Evolutionary conservation across 345 rosid genomes (phyloP), one percentile per base, ranked within the genome.

Genomic region (Hirschfeldia incana): DNA sequence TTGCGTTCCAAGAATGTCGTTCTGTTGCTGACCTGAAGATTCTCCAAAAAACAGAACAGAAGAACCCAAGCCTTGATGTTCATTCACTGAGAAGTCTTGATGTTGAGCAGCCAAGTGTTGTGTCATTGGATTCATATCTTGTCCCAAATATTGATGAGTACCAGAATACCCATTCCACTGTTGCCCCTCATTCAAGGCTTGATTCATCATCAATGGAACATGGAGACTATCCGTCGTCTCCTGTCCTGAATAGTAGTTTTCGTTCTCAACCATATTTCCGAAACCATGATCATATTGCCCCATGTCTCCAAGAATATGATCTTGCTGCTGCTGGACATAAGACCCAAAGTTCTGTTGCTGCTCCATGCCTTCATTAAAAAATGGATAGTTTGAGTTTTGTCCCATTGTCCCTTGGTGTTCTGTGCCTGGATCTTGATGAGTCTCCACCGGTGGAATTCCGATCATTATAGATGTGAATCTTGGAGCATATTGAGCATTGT

Each of bases 401-500:
- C 42, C 42, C 42, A 36, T 36, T 36, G 8, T 36, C 42, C 42
- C 42, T 12, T 44, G 53, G 53, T 44, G 42, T 36, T 36, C 53
- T 3, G 15, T 44, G 15, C 15, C 53, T 4, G 53, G 53, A 42
- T 42, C 49, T 42, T 11, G 49, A 42, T 42, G 49, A 10, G 49
- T 42, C 49, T 42, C 49, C 55, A 12, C 55, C 13, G 55, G 55
- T 46, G 55, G 17, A 17, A 5, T 58, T 13, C 30, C 69, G 11
- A 46, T 69, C 4, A 76, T 3, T 32, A 15, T 30, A 69, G 68
- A 13, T 34, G 27, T 2, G 46, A 69, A 8, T 46, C 8, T 69
- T 69, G 79, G 79, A 69, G 74, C 74, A 57, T 30, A 60, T 3
- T 44, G 51, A 69, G 69, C 58, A 44, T 60, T 16, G 4, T 12